Base-by-base conservation (phyloP, 2,329 filamentous ascomycete genomes). In the Sarocladiaceae sp. region DNA sequence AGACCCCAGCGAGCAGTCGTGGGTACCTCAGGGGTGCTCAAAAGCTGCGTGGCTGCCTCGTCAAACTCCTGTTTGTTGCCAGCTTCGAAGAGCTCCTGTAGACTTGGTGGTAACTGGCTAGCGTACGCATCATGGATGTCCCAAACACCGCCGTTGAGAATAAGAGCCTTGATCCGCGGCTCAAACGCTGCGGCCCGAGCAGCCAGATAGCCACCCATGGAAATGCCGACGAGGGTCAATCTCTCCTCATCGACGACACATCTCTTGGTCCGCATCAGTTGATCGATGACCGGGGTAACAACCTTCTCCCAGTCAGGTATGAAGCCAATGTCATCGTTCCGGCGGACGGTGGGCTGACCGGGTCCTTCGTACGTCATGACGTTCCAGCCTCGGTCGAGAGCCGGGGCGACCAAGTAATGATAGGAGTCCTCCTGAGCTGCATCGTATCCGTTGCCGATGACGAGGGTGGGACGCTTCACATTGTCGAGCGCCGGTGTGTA, bases 311-410 rank as follows among this genome's bases (percentile, higher is more conserved):
- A 72, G 16, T 70, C 58, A 0, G 58, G 59, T 15, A 69, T 68
- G 50, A 72, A 73, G 3, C 64, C 67, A 1, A 70, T 35, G 3
- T 58, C 51, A 29, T 73, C 65, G 0, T 63, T 46, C 1, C 70
- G 62, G 9, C 65, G 61, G 2, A 67, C 62, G 0, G 56, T 63
- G 3, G 61, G 58, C 48, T 73, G 69, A 0, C 69, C 69, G 0
- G 69, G 70, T 0, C 70, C 70, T 35, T 73, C 69, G 48, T 68
- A 74, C 0, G 64, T 64, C 9, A 72, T 58, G 23, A 60, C 58
- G 43, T 73, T 70, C 51, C 58, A 68, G 2, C 69, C 69, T 0
- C 65, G 56, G 16, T 55, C 55, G 4, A 66, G 50, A 1, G 59
- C 61, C 0, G 56, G 46, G 2, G 53, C 49, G 12, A 55, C 62